These are phyloP conservation scores for Thalassiosira exigua DNA, from an alignment of 352 stramenopile species.

Conservation along the genomic window DNA sequence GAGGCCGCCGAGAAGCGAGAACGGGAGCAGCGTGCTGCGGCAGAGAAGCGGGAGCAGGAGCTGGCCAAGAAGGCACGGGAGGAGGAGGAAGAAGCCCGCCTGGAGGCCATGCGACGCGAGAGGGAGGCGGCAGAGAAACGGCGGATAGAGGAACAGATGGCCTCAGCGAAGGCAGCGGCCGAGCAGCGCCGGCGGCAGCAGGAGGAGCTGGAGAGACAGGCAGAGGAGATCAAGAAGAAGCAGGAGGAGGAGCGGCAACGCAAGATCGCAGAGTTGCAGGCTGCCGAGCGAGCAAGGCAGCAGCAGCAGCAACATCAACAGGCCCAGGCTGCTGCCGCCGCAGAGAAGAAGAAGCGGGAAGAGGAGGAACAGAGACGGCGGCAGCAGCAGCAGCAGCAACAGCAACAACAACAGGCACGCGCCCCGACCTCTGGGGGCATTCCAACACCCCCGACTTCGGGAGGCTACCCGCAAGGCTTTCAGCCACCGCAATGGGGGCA, in stretches of 20 bases:
- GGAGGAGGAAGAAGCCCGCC: conserved; percentile 5
- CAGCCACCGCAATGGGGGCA: conserved; percentile 42
- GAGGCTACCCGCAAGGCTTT: conserved; percentile 26
- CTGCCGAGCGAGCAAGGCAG: conserved; percentile 11
- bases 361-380: conserved; percentile 53
- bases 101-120: conserved; percentile 29
- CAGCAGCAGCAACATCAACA: conserved; percentile 28
- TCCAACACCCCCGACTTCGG: conserved; percentile 25
- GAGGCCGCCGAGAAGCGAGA: background rate
- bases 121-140: conserved; percentile 56
- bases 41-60: conserved; percentile 45
- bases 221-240: conserved; percentile 46
- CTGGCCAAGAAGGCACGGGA: conserved; percentile 21
- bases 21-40: conserved; percentile 18
- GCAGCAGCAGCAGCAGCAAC: conserved; percentile 49
- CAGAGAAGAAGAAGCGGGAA: conserved; percentile 54
- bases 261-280: conserved; percentile 45
- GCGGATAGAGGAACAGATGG: conserved; percentile 57
- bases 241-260: conserved; percentile 52
- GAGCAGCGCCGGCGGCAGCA: conserved; percentile 43
- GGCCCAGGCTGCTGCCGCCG: conserved; percentile 34
- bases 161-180: too few relatives aligned
- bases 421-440: background rate
- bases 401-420: conserved; percentile 16
- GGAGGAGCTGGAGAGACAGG: conserved; percentile 56